Evolutionary conservation across 2,329 filamentous ascomycete species (phyloP), one percentile per base, ranked within the genome.

Genomic region (Botryotinia narcissicola): DNA sequence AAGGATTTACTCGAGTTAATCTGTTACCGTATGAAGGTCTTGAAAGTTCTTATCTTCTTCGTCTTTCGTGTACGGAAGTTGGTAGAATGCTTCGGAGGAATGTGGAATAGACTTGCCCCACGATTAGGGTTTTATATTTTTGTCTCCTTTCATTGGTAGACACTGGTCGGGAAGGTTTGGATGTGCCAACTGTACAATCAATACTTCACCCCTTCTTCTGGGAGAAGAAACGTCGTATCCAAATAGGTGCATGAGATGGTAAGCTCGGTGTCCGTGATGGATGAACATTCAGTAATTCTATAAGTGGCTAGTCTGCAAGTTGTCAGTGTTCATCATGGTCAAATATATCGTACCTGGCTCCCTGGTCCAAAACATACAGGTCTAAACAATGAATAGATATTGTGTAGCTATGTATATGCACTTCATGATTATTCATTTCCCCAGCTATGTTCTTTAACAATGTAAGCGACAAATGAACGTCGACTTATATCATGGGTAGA

Each of bases 151-250:
- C 6, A 69, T 69, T 69, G 66, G 66, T 69, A 69, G 66, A 69
- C 42, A 32, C 16, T n/a, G 37, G n/a, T 48, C 48, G 46, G 66
- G 37, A 44, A 69, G 66, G 25, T 42, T 57, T 32, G 37, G 54
- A 69, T 57, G 22, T 69, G 66, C 66, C 66, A 69, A 69, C 48
- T 69, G 66, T 69, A 42, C 64, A 68, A 68, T 68, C 35, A 12
- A 54, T 40, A 67, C 64, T 68, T 68, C 40, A 20, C 46, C n/a
- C 46, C 37, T 29, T 48, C 22, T 63, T 44, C 37, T 29, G 6
- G 14, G 35, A 44, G 37, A 32, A 57, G 48, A 57, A 37, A 68
- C 35, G 35, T n/a, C 35, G 48, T n/a, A 57, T 12, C 25, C 37
- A 48, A 57, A 46, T 14, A 29, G 18, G 40, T 29, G 10, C 25